Evolutionary conservation across 495 filamentous ascomycete genomes (phyloP).

Genomic region (Talaromyces proteolyticus): DNA sequence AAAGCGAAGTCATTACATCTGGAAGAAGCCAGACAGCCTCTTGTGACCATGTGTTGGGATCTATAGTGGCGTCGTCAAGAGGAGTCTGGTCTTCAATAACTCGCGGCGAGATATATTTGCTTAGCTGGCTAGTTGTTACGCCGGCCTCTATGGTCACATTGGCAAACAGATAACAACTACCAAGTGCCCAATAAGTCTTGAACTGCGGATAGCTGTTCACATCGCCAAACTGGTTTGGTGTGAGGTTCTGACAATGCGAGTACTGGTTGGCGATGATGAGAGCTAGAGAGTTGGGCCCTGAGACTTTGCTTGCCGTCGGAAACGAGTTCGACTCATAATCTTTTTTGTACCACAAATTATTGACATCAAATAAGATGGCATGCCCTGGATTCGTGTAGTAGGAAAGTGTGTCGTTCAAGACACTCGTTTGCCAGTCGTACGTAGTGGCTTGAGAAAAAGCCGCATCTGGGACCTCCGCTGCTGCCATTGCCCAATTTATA

Average conservation of each 20-base stretch:
- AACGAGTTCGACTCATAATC: neutral
- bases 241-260: neutral
- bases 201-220: neutral
- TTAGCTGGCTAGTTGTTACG: conserved; percentile 4
- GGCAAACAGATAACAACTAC: conserved; percentile 4
- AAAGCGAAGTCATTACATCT: conserved; percentile 9
- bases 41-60: neutral
- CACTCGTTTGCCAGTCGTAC: neutral
- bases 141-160: conserved; percentile 10
- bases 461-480: neutral
- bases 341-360: conserved; percentile 4
- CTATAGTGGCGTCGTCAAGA: neutral
- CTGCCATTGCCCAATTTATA: conserved; percentile 10
- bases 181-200: neutral
- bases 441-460: neutral
- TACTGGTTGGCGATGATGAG: conserved; percentile 5
- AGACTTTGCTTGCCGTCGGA: conserved; percentile 2
- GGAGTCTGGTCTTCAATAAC: conserved; percentile 10
- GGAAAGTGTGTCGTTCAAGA: conserved; percentile 1
- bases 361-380: conserved; percentile 1
- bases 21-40: conserved; percentile 10
- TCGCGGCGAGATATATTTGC: conserved; percentile 9
- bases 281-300: neutral
- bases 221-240: conserved; percentile 1
- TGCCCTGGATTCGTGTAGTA: conserved; percentile 1